Percentiles rank a stretch among this genome's conserved stretches.
phyloP scores from a whole-genome alignment of 768 basidiomycete species.

The Tulasnella sp. region DNA sequence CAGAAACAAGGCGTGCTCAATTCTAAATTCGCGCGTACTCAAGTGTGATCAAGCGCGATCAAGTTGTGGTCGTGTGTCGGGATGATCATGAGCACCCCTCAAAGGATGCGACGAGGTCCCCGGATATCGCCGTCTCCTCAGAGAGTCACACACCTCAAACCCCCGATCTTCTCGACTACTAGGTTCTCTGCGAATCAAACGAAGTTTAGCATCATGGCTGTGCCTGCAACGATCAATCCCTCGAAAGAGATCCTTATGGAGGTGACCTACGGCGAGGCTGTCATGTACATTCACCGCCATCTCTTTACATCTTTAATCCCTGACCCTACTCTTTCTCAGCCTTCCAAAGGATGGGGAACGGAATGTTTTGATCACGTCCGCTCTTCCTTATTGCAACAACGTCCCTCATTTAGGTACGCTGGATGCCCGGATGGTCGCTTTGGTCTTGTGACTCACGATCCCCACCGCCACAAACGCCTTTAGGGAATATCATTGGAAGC shows the following conservation, averaged over 20 bases:
- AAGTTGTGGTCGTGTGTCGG: too few relatives aligned
- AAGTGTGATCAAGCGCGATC: too few relatives aligned
- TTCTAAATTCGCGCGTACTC: too few relatives aligned
- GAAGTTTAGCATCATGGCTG: too few relatives aligned
- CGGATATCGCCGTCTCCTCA: too few relatives aligned
- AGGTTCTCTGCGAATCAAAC: too few relatives aligned
- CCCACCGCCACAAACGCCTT: neutral
- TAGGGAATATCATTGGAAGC: conserved; percentile 88
- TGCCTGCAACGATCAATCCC: neutral
- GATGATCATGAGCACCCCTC: too few relatives aligned
- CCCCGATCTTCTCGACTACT: too few relatives aligned
- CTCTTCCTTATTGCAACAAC: conserved; percentile 93
- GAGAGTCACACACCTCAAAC: too few relatives aligned
- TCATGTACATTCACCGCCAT: conserved; percentile 30
- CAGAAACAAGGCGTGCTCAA: too few relatives aligned
- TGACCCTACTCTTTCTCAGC: conserved; percentile 27
- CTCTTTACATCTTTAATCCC: conserved; percentile 11
- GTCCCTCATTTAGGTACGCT: conserved; percentile 83
- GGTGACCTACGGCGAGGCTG: conserved; percentile 35
- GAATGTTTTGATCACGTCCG: conserved; percentile 89
- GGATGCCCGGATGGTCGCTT: conserved; percentile 15
- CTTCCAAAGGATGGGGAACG: conserved; percentile 75
- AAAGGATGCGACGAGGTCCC: too few relatives aligned
- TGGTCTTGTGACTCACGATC: neutral
- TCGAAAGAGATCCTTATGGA: conserved; percentile 35